These are phyloP conservation scores for Ambrosiella xylebori DNA, from an alignment of 2,329 filamentous ascomycete genomes.

Conservation along the genomic window DNA sequence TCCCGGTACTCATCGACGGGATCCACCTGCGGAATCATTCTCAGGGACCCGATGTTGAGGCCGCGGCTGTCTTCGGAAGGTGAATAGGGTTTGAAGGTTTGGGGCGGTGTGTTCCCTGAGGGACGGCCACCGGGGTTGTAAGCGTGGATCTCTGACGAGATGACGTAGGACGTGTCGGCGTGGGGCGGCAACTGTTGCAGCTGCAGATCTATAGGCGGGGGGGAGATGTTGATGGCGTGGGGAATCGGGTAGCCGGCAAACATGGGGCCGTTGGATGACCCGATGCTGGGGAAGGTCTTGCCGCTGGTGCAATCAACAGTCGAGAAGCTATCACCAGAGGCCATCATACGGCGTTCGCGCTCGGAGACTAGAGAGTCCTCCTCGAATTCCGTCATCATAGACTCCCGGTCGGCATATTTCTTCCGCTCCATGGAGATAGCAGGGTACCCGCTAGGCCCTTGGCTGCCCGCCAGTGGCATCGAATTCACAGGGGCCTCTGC, in stretches of 20 bases:
- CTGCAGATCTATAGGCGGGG: not conserved
- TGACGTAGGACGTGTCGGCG: not conserved
- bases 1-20: not conserved
- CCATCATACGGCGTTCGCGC: conserved; percentile 24
- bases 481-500: not conserved
- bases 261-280: conserved; percentile 13
- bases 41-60: not conserved
- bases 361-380: conserved; percentile 25
- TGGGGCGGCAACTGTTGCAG: conserved; percentile 12
- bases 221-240: conserved; percentile 6
- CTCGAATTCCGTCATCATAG: conserved; percentile 35
- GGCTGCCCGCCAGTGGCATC: too few relatives aligned
- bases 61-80: not conserved
- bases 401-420: conserved; percentile 20
- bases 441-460: not conserved
- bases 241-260: conserved; percentile 1
- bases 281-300: conserved; percentile 15
- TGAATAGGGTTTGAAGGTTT: not conserved
- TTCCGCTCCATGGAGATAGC: not conserved
- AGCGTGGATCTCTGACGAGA: not conserved
- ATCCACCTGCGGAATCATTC: not conserved
- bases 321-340: conserved; percentile 36
- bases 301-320: conserved; percentile 20
- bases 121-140: conserved; percentile 5
- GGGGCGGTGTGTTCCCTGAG: not conserved